Conservation (phyloP, 2,329 filamentous ascomycete species). For the Xylariaceae sp. region DNA sequence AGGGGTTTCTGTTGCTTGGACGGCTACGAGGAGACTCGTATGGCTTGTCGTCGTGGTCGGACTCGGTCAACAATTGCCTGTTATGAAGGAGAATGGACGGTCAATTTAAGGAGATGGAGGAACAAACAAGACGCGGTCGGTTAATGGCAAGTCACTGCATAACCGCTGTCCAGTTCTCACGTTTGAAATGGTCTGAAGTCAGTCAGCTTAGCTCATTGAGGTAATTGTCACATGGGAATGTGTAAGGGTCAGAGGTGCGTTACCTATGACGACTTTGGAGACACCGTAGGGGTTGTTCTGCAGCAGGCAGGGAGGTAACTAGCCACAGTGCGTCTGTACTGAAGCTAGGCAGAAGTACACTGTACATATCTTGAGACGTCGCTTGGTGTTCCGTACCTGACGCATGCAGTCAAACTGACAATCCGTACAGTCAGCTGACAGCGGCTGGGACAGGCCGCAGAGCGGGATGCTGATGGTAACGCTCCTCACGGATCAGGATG, state of each 20-base stretch:
- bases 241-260: background rate
- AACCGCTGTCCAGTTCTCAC: background rate
- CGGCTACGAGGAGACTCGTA: background rate
- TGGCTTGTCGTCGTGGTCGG: background rate
- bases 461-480: too few species aligned
- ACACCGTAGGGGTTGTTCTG: background rate
- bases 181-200: background rate
- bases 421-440: too few species aligned
- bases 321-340: background rate
- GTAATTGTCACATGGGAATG: slow-evolving; percentile 18
- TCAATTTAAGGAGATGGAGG: background rate
- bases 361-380: background rate
- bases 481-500: too few species aligned
- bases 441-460: too few species aligned
- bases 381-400: background rate
- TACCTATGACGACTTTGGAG: background rate
- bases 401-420: background rate
- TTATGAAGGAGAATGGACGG: background rate
- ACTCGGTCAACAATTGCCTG: background rate
- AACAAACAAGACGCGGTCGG: background rate
- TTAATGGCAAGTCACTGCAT: background rate
- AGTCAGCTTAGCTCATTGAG: background rate
- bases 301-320: background rate
- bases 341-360: background rate
- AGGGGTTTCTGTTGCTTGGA: background rate